Evolutionary conservation across 768 basidiomycete genomes (phyloP).

Genomic region (Fistulinella prunicolor): DNA sequence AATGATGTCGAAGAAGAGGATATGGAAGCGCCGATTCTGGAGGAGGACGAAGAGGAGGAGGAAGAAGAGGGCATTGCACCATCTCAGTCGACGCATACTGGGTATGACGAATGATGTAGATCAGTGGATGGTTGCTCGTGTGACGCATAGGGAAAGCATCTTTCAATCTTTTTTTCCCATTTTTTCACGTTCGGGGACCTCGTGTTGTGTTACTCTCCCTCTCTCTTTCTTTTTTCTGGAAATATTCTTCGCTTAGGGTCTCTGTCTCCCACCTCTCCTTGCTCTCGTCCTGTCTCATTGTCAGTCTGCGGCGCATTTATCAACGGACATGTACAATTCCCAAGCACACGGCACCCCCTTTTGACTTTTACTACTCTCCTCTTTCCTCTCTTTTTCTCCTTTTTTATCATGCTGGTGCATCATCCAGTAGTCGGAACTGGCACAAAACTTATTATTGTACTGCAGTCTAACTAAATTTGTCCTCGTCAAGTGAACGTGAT

Average conservation of each 20-base stretch:
- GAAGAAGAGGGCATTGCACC: no score
- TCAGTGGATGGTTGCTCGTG: conserved; percentile 10
- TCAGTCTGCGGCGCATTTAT: conserved; percentile 27
- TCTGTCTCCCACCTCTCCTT: not conserved
- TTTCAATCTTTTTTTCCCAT: conserved; percentile 6
- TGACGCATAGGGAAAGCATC: conserved; percentile 3
- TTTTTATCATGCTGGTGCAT: conserved; percentile 9
- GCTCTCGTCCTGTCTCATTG: not conserved
- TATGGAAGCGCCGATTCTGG: conserved; percentile 61
- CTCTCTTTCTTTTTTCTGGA: conserved; percentile 3
- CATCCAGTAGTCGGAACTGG: conserved; percentile 22
- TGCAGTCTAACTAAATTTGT: conserved; percentile 17
- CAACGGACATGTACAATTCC: conserved; percentile 32
- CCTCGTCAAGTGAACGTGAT: conserved; percentile 12
- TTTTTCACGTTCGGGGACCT: conserved; percentile 13
- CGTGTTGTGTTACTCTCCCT: conserved; percentile 22
- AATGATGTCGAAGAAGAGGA: conserved; percentile 62
- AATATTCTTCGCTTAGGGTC: not conserved
- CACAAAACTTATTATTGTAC: conserved; percentile 29
- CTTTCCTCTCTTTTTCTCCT: not conserved
- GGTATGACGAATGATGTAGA: conserved; percentile 19
- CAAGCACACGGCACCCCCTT: conserved; percentile 9
- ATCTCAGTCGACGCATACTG: conserved; percentile 23
- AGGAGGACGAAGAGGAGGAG: conserved; percentile 57
- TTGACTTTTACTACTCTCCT: conserved; percentile 8